phyloP scores from a whole-genome alignment of 1,139 yeast species.

The Geotrichum histeridarum region DNA sequence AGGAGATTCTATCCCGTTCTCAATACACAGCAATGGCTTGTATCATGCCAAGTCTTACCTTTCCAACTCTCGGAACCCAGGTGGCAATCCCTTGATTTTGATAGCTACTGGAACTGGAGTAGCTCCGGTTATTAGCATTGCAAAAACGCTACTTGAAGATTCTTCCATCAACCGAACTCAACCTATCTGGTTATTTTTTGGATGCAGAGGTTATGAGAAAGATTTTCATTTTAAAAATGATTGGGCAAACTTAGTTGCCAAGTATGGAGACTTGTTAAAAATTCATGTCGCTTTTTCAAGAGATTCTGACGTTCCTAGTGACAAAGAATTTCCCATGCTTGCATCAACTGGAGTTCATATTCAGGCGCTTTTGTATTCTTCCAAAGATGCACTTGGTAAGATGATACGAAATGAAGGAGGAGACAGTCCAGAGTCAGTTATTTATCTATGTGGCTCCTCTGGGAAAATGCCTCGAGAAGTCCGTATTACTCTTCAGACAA shows the following conservation, averaged over 20 bases:
- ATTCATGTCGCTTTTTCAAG: conserved; percentile 18
- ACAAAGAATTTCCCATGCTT: background rate
- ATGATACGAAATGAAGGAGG: conserved; percentile 42
- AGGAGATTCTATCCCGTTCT: conserved; percentile 51
- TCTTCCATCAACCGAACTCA: conserved; percentile 8
- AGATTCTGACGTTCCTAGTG: background rate
- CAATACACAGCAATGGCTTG: conserved; percentile 42
- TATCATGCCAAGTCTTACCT: conserved; percentile 30
- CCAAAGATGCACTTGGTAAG: conserved; percentile 45
- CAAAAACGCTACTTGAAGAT: conserved; percentile 9
- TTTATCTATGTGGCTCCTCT: conserved; percentile 86
- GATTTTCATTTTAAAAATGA: conserved; percentile 62
- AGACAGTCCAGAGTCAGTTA: conserved; percentile 41
- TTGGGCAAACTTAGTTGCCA: conserved; percentile 40
- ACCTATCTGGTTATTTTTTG: conserved; percentile 53
- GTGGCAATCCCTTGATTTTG: conserved; percentile 55
- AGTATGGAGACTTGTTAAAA: conserved; percentile 5
- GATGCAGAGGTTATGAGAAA: conserved; percentile 61
- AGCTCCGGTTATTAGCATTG: conserved; percentile 58
- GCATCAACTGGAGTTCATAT: conserved; percentile 49
- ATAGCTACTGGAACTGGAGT: conserved; percentile 90
- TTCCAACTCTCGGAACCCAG: conserved; percentile 24
- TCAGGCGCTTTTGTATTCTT: conserved; percentile 57
- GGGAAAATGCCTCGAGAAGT: conserved; percentile 95
- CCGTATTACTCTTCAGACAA: conserved; percentile 63